These are phyloP conservation scores for Dendrostoma leiphaemia DNA, from an alignment of 2,329 filamentous ascomycete genomes.

Conservation along the genomic window DNA sequence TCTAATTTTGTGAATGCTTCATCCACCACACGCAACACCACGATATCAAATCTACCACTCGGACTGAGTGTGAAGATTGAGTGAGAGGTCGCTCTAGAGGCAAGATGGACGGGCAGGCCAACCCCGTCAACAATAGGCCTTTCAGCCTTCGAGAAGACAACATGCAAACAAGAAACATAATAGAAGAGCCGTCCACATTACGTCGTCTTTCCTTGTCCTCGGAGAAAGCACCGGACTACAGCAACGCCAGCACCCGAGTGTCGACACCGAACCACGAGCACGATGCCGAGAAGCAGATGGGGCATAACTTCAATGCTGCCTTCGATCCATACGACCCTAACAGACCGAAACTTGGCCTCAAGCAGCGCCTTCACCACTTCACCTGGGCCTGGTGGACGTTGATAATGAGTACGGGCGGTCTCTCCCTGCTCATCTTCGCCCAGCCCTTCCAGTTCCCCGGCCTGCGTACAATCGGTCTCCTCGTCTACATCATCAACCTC, in stretches of 20 bases:
- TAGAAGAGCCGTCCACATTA: neutral
- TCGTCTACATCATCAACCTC: slow-evolving; percentile 68
- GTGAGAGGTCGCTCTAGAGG: neutral
- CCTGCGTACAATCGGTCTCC: slow-evolving; percentile 60
- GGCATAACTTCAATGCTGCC: neutral
- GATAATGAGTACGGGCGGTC: slow-evolving; percentile 72
- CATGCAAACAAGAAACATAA: neutral
- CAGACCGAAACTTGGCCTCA: slow-evolving; percentile 38
- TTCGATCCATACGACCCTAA: slow-evolving; percentile 21
- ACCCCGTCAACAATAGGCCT: neutral
- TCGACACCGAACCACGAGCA: slow-evolving; percentile 10
- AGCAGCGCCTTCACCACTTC: slow-evolving; percentile 54
- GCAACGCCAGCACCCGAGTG: slow-evolving; percentile 13
- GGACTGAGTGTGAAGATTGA: no score
- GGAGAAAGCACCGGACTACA: neutral
- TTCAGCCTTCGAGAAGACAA: neutral
- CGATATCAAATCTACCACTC: no score
- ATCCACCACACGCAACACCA: neutral
- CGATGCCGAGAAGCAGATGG: slow-evolving; percentile 11
- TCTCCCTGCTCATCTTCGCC: slow-evolving; percentile 61
- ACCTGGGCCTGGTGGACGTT: slow-evolving; percentile 74
- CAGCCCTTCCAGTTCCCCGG: slow-evolving; percentile 66
- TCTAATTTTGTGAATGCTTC: no score
- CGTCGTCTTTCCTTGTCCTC: neutral
- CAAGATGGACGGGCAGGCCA: slow-evolving; percentile 4